Conservation (phyloP, 2,329 filamentous ascomycete genomes). For the Colletotrichum tabaci region DNA sequence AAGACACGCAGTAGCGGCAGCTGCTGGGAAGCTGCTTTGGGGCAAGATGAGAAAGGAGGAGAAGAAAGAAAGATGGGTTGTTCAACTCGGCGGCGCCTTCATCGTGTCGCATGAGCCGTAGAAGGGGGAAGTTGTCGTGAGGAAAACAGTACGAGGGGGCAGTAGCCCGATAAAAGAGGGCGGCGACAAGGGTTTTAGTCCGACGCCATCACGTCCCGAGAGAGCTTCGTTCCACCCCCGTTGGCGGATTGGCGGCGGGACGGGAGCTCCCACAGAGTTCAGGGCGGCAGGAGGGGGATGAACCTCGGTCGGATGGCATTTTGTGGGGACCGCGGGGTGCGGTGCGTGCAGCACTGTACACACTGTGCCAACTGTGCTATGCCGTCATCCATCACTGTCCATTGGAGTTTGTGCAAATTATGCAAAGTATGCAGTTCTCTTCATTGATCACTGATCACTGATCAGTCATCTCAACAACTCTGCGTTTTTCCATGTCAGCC, state of each 20-base stretch:
- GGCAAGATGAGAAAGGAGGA: not conserved
- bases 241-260: slow-evolving; percentile 10
- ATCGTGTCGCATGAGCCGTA: not conserved
- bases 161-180: slow-evolving; percentile 5
- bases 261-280: slow-evolving; percentile 14
- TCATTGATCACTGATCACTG: no score
- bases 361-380: not conserved
- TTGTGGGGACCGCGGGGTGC: slow-evolving; percentile 11
- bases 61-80: not conserved
- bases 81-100: not conserved
- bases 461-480: no score
- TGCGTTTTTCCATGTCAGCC: not conserved
- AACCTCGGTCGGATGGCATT: slow-evolving; percentile 38
- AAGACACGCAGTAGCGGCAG: not conserved
- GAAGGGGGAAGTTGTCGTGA: not conserved
- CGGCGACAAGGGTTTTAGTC: not conserved
- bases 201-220: not conserved
- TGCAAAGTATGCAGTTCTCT: not conserved
- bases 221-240: slow-evolving; percentile 4
- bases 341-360: not conserved
- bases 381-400: not conserved
- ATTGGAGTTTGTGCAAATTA: not conserved
- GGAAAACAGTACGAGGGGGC: slow-evolving; percentile 1
- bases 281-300: slow-evolving; percentile 12
- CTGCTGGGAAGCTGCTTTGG: slow-evolving; percentile 11